Conservation (phyloP, 495 filamentous ascomycete species). For the Talaromyces thailandensis region DNA sequence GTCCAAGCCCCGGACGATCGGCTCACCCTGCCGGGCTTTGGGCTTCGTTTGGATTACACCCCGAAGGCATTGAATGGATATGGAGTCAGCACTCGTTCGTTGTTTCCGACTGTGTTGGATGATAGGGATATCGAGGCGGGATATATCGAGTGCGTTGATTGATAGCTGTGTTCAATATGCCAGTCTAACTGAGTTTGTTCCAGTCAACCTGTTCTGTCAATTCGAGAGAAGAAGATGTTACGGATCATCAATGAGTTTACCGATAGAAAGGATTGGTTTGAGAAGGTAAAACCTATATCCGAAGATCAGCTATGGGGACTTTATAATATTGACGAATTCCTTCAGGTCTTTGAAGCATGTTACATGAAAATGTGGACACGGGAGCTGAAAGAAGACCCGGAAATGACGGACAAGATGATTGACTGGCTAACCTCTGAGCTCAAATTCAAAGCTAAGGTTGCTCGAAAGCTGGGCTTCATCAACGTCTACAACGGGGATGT, state of each 20-base stretch:
- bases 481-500: slow-evolving; percentile 21
- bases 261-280: slow-evolving; percentile 43
- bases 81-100: slow-evolving; percentile 13
- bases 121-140: slow-evolving; percentile 26
- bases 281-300: slow-evolving; percentile 3
- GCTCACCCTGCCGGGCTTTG: slow-evolving; percentile 28
- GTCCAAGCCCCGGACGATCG: not conserved
- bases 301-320: not conserved
- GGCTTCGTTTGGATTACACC: slow-evolving; percentile 27
- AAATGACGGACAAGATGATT: slow-evolving; percentile 37
- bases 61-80: slow-evolving; percentile 11
- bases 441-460: slow-evolving; percentile 30
- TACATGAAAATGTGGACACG: slow-evolving; percentile 28
- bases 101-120: slow-evolving; percentile 24
- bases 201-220: slow-evolving; percentile 10
- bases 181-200: not conserved
- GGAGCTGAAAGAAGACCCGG: slow-evolving; percentile 18
- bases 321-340: not conserved
- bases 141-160: slow-evolving; percentile 20
- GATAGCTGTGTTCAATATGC: not conserved
- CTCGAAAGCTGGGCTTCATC: slow-evolving; percentile 15
- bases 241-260: slow-evolving; percentile 30
- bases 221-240: slow-evolving; percentile 31
- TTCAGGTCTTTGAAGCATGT: slow-evolving; percentile 32
- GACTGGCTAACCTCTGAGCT: slow-evolving; percentile 43